Conservation (phyloP, 371 early-diverging fungal species). For the Apophysomyces trapeziformis region DNA sequence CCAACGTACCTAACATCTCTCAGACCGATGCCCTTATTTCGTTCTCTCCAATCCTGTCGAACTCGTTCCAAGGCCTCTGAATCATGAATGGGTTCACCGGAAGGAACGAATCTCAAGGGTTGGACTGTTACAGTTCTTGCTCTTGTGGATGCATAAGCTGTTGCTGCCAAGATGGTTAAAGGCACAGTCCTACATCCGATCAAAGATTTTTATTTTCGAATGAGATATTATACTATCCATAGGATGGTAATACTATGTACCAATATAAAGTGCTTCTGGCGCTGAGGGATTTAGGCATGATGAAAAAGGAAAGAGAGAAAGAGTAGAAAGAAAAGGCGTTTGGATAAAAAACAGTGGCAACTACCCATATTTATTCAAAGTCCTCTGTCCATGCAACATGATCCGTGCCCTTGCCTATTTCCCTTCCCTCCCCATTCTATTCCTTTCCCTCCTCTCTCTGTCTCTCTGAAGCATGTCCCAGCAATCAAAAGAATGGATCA, state of each 20-base stretch:
- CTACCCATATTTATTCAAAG: background rate
- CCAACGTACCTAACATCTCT: conserved; percentile 46
- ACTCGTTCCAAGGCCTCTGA: conserved; percentile 43
- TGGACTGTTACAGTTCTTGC: conserved; percentile 18
- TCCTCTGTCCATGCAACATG: conserved; percentile 3
- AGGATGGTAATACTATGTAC: background rate
- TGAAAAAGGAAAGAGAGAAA: background rate
- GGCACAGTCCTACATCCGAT: conserved; percentile 17
- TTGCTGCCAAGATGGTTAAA: conserved; percentile 13
- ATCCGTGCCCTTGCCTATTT: background rate
- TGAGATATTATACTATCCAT: background rate
- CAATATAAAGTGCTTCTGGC: conserved; percentile 3
- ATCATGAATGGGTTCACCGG: conserved; percentile 38
- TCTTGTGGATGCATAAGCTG: conserved; percentile 12
- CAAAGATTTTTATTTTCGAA: background rate
- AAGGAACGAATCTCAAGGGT: conserved; percentile 38
- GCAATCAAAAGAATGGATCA: conserved; percentile 50
- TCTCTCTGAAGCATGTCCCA: conserved; percentile 28
- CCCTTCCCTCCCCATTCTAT: background rate
- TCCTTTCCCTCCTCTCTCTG: background rate
- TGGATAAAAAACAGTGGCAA: background rate
- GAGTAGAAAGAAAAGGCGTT: background rate
- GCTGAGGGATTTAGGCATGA: background rate
- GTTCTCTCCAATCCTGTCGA: conserved; percentile 44
- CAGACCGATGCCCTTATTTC: conserved; percentile 47